These are phyloP conservation scores for Diaporthe capsici DNA, from an alignment of 2,329 filamentous ascomycete genomes.

Conservation along the genomic window DNA sequence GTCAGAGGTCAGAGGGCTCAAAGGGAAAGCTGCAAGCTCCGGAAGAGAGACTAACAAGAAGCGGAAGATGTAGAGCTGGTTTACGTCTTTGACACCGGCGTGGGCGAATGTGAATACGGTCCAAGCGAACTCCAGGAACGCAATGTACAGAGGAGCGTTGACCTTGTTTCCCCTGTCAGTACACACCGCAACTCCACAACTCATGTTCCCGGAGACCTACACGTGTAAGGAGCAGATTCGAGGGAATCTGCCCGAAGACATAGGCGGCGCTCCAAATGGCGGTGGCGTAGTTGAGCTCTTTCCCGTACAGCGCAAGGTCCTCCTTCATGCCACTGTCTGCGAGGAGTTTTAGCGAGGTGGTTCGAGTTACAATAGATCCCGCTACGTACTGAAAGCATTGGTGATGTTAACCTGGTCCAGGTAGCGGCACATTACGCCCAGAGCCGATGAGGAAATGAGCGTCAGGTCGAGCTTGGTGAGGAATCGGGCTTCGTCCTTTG, in stretches of 20 bases:
- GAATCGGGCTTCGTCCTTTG: slow-evolving; percentile 12
- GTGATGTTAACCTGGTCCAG: slow-evolving; percentile 20
- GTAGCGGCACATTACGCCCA: slow-evolving; percentile 18
- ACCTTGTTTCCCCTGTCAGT: background rate
- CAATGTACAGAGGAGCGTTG: slow-evolving; percentile 11
- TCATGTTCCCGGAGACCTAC: background rate
- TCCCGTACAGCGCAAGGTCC: slow-evolving; percentile 49
- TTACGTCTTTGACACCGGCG: background rate
- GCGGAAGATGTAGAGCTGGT: slow-evolving; percentile 4
- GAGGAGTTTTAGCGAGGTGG: too few species aligned
- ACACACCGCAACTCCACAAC: background rate
- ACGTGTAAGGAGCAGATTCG: slow-evolving; percentile 45
- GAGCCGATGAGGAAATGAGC: background rate
- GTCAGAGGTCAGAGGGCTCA: background rate
- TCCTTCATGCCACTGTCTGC: slow-evolving; percentile 43
- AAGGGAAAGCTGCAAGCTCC: rapidly evolving
- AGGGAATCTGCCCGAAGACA: slow-evolving; percentile 50
- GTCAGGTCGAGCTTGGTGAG: slow-evolving; percentile 21
- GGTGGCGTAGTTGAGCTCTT: slow-evolving; percentile 51
- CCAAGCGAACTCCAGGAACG: slow-evolving; percentile 14
- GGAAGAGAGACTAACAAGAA: background rate
- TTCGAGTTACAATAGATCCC: too few species aligned
- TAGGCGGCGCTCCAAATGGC: slow-evolving; percentile 50
- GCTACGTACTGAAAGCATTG: background rate
- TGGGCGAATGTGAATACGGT: slow-evolving; percentile 20